Base-by-base conservation (phyloP, 2,329 filamentous ascomycete species). In the Colletotrichum cuscutae region DNA sequence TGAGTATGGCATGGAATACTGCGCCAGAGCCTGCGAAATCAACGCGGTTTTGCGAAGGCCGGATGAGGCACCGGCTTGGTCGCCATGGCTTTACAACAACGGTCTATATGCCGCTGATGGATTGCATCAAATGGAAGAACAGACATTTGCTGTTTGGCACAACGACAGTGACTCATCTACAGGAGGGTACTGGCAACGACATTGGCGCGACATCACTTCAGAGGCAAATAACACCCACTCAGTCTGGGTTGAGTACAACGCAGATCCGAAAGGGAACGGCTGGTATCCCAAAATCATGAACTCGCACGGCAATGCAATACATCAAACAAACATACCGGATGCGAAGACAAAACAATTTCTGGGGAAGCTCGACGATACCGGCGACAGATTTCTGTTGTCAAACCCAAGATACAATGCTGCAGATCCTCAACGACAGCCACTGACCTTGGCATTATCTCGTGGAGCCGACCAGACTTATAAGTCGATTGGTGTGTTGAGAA, bases 151-250 rank as follows among this genome's bases (percentile, higher is more conserved):
- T 0, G 73, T 78, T 7, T 78, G 77, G 76, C 67, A 75, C 67
- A 57, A 75, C 15, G 77, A 76, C 65, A 46, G 26, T 6, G 68
- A 68, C 52, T 75, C 75, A 19, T 53, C 73, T 12, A 76, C 68
- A 6, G 73, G 75, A 1, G 77, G 77, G 1, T 76, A 77, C 53
- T 78, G 77, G 77, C 76, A 78, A 68, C 72, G 77, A 5, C 76
- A 76, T 58, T 78, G 77, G 77, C 76, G 77, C 4, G 77, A 78
- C 53, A 78, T 77, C 8, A 73, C 74, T 1, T 26, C 76, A 4
- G 74, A 75, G 28, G 37, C 59, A 32, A 61, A 73, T 26, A 78
- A 76, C 59, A 75, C 77, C 3, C 70, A 75, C 52, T 65, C 56
- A 9, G 76, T 78, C 5, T 78, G 77, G 77, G 73, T 77, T 13